Evolutionary conservation across 2,329 filamentous ascomycete species (phyloP), one percentile per base, ranked within the genome.

Genomic region (Dryadomyces sulphureus): DNA sequence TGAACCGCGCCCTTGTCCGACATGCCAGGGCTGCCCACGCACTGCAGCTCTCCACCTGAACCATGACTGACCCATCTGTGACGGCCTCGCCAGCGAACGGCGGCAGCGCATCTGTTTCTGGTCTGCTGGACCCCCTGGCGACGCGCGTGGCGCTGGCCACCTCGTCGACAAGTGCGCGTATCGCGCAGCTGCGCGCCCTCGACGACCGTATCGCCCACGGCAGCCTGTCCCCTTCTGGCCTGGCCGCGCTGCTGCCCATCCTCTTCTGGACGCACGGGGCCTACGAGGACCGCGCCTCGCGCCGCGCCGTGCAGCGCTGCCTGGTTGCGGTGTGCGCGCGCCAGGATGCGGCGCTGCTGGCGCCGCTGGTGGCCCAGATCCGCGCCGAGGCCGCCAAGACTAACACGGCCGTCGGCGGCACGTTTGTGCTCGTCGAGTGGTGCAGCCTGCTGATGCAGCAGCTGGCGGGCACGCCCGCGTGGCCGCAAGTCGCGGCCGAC

Each of bases 341-440:
- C n/a, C 57, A 70, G 17, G 69, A 81, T 42, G 65, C 72, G 25
- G 71, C 79, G 35, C 63, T 75, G 22, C 64, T 92, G 42, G 67
- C 75, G 35, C 68, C 73, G 1, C 75, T 95, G 48, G 72, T 87
- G 39, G 69, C 72, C 38, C 74, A 74, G 43, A 62, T 95, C 49
- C 76, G 80, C 50, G 66, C 70, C 27, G 90, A 98, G 63, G 76
- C 81, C 14, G 71, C 75, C 51, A 95, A 94, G 61, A 67, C 73
- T 17, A 80, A 78, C 51, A 80, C 96, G 55, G 86, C 90, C 27
- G 67, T 83, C 16, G 77, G 74, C 38, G 93, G 79, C 62, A 84
- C 88, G 5, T 94, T 95, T 59, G 86, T 94, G 42, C 69, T 98
- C 54, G 73, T 92, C 14, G 86, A 94, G 62, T 98, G 90, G 90